phyloP scores from a whole-genome alignment of 2,329 filamentous ascomycete species.

The Polytolypa hystricis region DNA sequence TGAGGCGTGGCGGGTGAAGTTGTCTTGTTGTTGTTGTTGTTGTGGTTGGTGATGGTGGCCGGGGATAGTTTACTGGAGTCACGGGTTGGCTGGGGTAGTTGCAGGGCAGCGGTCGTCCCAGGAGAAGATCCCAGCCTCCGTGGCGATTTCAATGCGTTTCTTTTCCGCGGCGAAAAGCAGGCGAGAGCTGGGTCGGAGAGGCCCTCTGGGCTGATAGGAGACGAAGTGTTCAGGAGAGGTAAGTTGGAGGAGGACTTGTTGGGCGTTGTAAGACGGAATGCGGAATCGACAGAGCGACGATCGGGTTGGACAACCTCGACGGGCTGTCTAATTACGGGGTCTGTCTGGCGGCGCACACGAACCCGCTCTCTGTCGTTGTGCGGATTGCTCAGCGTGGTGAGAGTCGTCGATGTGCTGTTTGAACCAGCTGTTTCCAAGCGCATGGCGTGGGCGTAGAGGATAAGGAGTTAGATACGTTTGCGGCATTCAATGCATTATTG shows the following conservation, averaged over 20 bases:
- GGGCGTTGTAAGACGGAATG: not conserved
- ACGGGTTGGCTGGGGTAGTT: constrained; percentile 19
- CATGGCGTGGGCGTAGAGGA: too few species aligned
- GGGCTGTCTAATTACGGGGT: constrained; percentile 3
- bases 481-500: too few species aligned
- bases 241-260: constrained; percentile 8
- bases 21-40: constrained; percentile 18
- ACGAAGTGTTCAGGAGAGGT: constrained; percentile 8
- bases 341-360: constrained; percentile 4
- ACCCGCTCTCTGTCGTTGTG: constrained; percentile 4
- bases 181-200: constrained; percentile 19
- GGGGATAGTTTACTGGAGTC: constrained; percentile 18
- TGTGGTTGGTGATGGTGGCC: constrained; percentile 8
- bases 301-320: constrained; percentile 9
- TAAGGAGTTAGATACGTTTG: too few species aligned
- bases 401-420: constrained; percentile 2
- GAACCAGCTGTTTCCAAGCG: constrained; percentile 4
- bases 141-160: constrained; percentile 12
- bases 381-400: not conserved
- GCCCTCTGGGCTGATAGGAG: constrained; percentile 15
- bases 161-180: constrained; percentile 17
- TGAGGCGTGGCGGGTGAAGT: constrained; percentile 12
- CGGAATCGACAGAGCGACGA: constrained; percentile 10
- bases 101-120: constrained; percentile 3
- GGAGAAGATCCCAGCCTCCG: constrained; percentile 8